Evolutionary conservation across 495 filamentous ascomycete genomes (phyloP).

Genomic region (Apodospora peruviana): DNA sequence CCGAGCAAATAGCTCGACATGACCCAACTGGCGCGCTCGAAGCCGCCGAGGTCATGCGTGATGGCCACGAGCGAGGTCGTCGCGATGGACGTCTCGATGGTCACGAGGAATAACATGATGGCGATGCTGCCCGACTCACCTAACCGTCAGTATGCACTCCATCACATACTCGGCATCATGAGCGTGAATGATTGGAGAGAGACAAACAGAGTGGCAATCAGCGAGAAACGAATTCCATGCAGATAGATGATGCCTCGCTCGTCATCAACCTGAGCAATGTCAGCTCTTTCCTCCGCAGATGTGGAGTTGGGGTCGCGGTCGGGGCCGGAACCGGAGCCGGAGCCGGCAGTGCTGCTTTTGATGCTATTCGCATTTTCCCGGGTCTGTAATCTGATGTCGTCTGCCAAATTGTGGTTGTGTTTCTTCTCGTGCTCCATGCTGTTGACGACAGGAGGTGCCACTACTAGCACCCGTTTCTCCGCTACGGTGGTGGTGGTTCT

Average conservation of each 20-base stretch:
- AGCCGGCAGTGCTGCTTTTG: too few species aligned
- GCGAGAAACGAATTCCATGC: not conserved
- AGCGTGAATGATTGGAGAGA: not conserved
- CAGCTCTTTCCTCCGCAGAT: too few species aligned
- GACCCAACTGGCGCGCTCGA: constrained; percentile 20
- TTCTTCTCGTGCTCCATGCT: too few species aligned
- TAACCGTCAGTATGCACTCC: not conserved
- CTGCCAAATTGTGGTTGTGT: too few species aligned
- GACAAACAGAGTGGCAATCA: not conserved
- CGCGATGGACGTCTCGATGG: constrained; percentile 13
- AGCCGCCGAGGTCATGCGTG: constrained; percentile 10
- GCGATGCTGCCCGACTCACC: not conserved
- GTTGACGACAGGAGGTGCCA: too few species aligned
- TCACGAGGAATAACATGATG: constrained; percentile 9
- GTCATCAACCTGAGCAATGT: too few species aligned
- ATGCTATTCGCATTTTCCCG: too few species aligned
- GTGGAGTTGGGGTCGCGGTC: too few species aligned
- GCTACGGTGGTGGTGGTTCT: too few species aligned
- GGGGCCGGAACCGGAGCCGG: too few species aligned
- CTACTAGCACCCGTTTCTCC: too few species aligned
- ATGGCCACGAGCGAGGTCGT: constrained; percentile 12
- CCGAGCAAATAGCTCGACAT: constrained; percentile 21
- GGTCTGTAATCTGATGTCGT: too few species aligned
- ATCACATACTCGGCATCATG: not conserved
- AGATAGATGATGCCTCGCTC: not conserved